A percentile compares a stretch with the other conserved stretches of the same genome.
Evolutionary conservation across 192 early-diverging fungal species (phyloP).

Genomic region (Haplosporangium gracile): DNA sequence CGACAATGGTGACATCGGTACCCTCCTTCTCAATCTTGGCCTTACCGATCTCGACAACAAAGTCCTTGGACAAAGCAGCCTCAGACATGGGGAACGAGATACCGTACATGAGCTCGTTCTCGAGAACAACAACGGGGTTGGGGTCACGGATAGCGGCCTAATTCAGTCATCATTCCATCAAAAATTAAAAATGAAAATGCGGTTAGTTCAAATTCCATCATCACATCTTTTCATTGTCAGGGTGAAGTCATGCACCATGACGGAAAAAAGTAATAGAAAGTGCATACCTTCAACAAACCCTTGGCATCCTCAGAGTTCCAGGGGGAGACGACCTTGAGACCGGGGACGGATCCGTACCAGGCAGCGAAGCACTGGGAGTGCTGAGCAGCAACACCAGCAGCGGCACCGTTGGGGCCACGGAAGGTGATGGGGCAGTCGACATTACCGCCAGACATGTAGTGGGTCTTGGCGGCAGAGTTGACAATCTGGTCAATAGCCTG

Average conservation of each 20-base stretch:
- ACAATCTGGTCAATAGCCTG: conserved; percentile 99
- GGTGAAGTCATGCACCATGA: neutral
- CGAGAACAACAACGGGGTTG: conserved; percentile 96
- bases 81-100: conserved; percentile 85
- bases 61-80: conserved; percentile 78
- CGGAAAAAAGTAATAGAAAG: neutral
- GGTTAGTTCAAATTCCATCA: neutral
- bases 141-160: conserved; percentile 96
- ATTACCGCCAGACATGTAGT: conserved; percentile 96
- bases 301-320: conserved; percentile 98
- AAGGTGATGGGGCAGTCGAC: conserved; percentile 95
- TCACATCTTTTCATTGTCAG: neutral
- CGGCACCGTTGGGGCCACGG: conserved; percentile 98
- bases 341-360: conserved; percentile 98
- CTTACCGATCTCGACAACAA: conserved; percentile 94
- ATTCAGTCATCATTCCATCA: neutral
- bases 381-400: conserved; percentile 97
- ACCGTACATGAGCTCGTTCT: conserved; percentile 99
- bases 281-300: conserved; percentile 87
- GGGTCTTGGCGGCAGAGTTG: conserved; percentile 98
- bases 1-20: conserved; percentile 92
- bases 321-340: conserved; percentile 96
- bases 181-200: neutral
- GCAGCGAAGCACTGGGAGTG: conserved; percentile 99
- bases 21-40: conserved; percentile 83